A percentile compares a stretch with the other conserved stretches of the same genome.
Evolutionary conservation across 768 basidiomycete genomes (phyloP).

Genomic region (Crucibulum laeve): DNA sequence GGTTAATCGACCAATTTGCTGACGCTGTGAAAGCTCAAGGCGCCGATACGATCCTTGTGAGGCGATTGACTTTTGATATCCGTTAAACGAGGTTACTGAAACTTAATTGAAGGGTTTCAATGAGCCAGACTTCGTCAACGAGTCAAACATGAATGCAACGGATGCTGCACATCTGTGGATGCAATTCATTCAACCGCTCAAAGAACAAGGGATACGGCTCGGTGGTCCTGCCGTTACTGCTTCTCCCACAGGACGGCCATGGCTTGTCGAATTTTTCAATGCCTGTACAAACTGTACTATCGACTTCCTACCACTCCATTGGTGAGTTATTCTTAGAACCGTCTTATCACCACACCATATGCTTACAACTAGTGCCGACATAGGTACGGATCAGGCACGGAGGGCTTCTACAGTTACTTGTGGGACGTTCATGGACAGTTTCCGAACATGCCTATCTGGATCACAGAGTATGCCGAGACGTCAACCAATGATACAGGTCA

Average conservation of each 20-base stretch:
- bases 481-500: slow-evolving; percentile 38
- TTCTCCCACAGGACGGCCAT: slow-evolving; percentile 45
- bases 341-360: slow-evolving; percentile 19
- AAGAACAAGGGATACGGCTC: slow-evolving; percentile 40
- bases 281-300: slow-evolving; percentile 48
- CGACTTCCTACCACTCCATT: slow-evolving; percentile 47
- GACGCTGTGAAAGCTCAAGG: slow-evolving; percentile 38
- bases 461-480: slow-evolving; percentile 61
- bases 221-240: slow-evolving; percentile 58
- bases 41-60: slow-evolving; percentile 44
- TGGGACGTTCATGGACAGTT: slow-evolving; percentile 48
- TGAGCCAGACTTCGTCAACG: slow-evolving; percentile 51
- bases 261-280: slow-evolving; percentile 49
- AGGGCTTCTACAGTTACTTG: slow-evolving; percentile 51
- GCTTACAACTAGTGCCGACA: background rate
- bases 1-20: slow-evolving; percentile 30
- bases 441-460: slow-evolving; percentile 51
- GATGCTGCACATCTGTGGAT: slow-evolving; percentile 54
- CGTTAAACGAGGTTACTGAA: slow-evolving; percentile 27
- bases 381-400: slow-evolving; percentile 59
- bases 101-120: slow-evolving; percentile 28
- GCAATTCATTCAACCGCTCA: slow-evolving; percentile 52
- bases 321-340: slow-evolving; percentile 28
- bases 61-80: slow-evolving; percentile 6
- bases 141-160: slow-evolving; percentile 40